Base-by-base conservation (phyloP, 495 filamentous ascomycete genomes). In the Aspergillus bridgeri region DNA sequence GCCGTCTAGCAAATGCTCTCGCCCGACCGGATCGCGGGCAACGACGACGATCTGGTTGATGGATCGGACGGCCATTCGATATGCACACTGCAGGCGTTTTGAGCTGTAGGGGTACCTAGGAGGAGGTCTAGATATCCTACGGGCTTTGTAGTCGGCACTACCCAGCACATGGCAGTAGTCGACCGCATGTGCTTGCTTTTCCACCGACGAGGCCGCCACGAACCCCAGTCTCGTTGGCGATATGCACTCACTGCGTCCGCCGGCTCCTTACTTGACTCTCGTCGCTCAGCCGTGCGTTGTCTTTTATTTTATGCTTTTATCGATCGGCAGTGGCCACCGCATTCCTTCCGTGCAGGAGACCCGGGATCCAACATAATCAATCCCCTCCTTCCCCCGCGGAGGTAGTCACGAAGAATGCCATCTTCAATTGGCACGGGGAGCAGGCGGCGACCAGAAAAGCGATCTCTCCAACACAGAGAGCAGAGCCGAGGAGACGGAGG, bases 101-200 rank as follows among this genome's bases (percentile, higher is more conserved):
- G n/a, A n/a, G n/a, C n/a, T n/a, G n/a, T n/a, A n/a, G n/a, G n/a
- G n/a, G n/a, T n/a, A n/a, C n/a, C n/a, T n/a, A n/a, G n/a, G n/a
- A n/a, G n/a, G n/a, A n/a, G n/a, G n/a, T 17, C 33, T 38, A 38
- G 33, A 38, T 15, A 4, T 27, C 25, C 25, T 27, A 27, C 25
- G 25, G 7, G 7, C 25, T 7, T 27, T 27, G 25, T 27, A 27
- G n/a, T n/a, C n/a, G n/a, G n/a, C n/a, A n/a, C n/a, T n/a, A n/a
- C n/a, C n/a, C n/a, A n/a, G 68, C 29, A 83, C 81, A 18, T 85
- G 76, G 77, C 81, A 83, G 54, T 84, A 83, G 63, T 56, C 84
- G 3, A 75, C 83, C 9, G 79, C 75, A 11, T 78, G 79, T 56
- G 74, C 79, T n/a, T n/a, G n/a, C n/a, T n/a, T n/a, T 0, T 29